These are phyloP conservation scores for Penicillium fimorum DNA, from an alignment of 495 filamentous ascomycete genomes.

Conservation along the genomic window DNA sequence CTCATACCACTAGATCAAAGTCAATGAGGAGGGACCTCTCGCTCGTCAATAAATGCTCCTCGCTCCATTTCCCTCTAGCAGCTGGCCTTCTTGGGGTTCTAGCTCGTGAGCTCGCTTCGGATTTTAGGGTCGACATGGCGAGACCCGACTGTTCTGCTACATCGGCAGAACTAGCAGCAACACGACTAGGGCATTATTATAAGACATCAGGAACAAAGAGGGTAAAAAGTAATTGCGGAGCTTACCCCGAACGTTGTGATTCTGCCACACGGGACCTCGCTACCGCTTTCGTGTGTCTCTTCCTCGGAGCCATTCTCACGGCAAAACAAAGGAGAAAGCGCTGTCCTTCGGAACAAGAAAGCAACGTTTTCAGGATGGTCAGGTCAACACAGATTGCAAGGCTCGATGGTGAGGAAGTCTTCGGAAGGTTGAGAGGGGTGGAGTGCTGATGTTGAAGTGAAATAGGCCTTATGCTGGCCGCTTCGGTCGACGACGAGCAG, in stretches of 20 bases:
- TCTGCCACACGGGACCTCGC: constrained; percentile 27
- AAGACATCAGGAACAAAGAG: constrained; percentile 6
- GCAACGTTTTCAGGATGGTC: constrained; percentile 63
- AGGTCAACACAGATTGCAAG: constrained; percentile 92
- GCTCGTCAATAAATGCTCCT: constrained; percentile 55
- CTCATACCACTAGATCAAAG: constrained; percentile 56
- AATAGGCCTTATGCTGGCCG: constrained; percentile 87
- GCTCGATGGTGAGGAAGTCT: constrained; percentile 70
- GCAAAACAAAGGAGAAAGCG: constrained; percentile 16
- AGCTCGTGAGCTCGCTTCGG: constrained; percentile 20
- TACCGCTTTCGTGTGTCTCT: constrained; percentile 35
- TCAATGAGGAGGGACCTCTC: constrained; percentile 53
- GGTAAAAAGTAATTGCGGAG: constrained; percentile 11
- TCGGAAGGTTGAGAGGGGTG: not conserved
- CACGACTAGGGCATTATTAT: constrained; percentile 24
- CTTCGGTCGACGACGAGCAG: constrained; percentile 90
- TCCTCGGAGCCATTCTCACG: constrained; percentile 34
- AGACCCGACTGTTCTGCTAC: constrained; percentile 20
- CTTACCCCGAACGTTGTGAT: constrained; percentile 20
- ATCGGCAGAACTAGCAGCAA: constrained; percentile 19
- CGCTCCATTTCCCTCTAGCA: constrained; percentile 40
- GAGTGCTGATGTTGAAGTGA: constrained; percentile 27
- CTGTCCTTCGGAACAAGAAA: not conserved
- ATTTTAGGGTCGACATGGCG: constrained; percentile 22
- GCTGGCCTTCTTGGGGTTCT: constrained; percentile 32